A percentile compares a stretch with the other conserved stretches of the same genome.
phyloP scores from a whole-genome alignment of 1,139 yeast genomes.

The Arxiozyma bovina region DNA sequence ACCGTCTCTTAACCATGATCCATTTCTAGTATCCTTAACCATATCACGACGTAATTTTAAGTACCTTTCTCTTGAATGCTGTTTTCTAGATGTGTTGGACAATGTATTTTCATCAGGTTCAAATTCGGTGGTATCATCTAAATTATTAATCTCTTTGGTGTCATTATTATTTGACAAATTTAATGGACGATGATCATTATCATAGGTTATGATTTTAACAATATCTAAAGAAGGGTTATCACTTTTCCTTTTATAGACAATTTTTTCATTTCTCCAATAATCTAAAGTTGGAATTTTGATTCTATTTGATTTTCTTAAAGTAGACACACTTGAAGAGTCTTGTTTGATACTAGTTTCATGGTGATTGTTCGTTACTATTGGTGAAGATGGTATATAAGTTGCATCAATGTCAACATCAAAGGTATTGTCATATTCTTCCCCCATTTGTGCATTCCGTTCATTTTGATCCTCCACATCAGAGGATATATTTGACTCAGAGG shows the following conservation, averaged over 20 bases:
- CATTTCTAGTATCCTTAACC: constrained; percentile 28
- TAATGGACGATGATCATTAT: constrained; percentile 21
- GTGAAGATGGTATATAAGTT: constrained; percentile 7
- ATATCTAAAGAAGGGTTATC: constrained; percentile 51
- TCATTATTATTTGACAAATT: constrained; percentile 1
- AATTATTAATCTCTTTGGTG: background rate
- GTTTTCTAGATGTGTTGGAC: background rate
- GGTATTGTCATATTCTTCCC: background rate
- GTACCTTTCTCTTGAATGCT: constrained; percentile 4
- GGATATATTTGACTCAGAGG: background rate
- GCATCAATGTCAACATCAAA: constrained; percentile 9
- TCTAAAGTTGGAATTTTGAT: constrained; percentile 66
- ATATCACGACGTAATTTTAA: constrained; percentile 4
- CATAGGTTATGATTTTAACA: constrained; percentile 45
- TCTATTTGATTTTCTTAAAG: constrained; percentile 48
- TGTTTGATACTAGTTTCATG: background rate
- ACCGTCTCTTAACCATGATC: constrained; percentile 49
- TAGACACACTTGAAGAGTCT: constrained; percentile 1
- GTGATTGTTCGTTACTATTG: background rate
- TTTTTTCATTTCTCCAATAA: constrained; percentile 76
- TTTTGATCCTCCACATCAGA: background rate
- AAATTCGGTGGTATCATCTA: background rate
- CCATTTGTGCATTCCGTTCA: background rate
- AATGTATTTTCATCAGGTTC: background rate
- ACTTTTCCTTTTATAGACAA: constrained; percentile 50